Evolutionary conservation across 352 stramenopile species (phyloP).

Genomic region (Poterioochromonas sp.): DNA sequence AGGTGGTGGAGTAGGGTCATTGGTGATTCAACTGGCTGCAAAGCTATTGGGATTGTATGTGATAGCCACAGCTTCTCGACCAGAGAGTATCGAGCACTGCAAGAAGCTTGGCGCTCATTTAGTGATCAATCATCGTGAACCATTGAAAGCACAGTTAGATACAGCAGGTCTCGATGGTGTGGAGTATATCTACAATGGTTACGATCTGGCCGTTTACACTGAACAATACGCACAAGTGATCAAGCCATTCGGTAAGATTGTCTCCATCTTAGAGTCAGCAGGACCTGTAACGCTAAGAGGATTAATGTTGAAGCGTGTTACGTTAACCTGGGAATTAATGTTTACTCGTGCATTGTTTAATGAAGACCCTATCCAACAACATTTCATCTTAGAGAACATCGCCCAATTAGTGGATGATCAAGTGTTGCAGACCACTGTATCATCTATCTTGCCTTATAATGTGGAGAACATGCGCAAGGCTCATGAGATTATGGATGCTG

Average conservation of each 20-base stretch:
- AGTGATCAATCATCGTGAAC: slow-evolving; percentile 31
- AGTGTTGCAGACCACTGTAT: slow-evolving; percentile 21
- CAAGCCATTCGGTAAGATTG: not conserved
- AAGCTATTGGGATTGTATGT: slow-evolving; percentile 32
- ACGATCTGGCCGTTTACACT: not conserved
- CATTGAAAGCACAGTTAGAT: slow-evolving; percentile 19
- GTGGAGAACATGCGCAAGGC: not conserved
- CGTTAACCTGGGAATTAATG: slow-evolving; percentile 22
- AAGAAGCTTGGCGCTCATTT: slow-evolving; percentile 28
- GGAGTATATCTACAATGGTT: slow-evolving; percentile 29
- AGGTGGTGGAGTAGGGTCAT: slow-evolving; percentile 26
- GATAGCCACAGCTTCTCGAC: slow-evolving; percentile 35
- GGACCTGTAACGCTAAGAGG: not conserved
- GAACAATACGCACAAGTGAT: slow-evolving; percentile 30
- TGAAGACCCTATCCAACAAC: slow-evolving; percentile 22
- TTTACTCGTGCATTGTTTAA: slow-evolving; percentile 32
- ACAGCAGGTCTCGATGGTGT: slow-evolving; percentile 18
- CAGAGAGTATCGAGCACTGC: slow-evolving; percentile 12
- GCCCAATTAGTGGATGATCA: slow-evolving; percentile 19
- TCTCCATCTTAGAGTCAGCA: not conserved
- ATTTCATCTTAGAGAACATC: slow-evolving; percentile 8
- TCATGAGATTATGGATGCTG: not conserved
- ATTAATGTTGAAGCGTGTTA: slow-evolving; percentile 25
- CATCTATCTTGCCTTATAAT: not conserved
- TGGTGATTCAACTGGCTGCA: slow-evolving; percentile 29